Evolutionary conservation across 345 rosid species (phyloP), one percentile per base, ranked within the genome.

Genomic region (Mangifera indica): DNA sequence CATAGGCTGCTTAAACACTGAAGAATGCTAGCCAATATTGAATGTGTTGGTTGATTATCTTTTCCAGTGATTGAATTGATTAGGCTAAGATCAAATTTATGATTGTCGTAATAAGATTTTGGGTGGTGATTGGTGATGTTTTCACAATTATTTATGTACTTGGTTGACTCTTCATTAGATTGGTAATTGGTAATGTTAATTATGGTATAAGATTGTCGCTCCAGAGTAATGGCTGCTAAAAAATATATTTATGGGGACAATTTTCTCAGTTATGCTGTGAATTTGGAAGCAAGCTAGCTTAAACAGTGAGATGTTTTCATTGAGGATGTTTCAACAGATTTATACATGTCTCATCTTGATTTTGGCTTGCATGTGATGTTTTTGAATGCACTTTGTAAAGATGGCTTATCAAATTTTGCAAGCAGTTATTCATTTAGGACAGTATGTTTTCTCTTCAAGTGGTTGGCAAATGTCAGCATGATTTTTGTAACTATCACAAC

Each of bases 1-100:
- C 53, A 37, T 53, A 67, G 18, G 58, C 45, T 40, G 24, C 59
- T 66, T n/a, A 29, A 66, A 49, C 8, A 37, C 70, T n/a, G 60
- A 68, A 26, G 49, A 37, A 54, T 53, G 56, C 21, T 49, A 54
- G 34, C 32, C 29, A 7, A 34, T 54, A 9, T 49, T 49, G 21
- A 13, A 26, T 66, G 51, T 29, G 4, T 66, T 51, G 10, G 10
- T 3, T 52, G 60, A 65, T 67, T 13, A 14, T 29, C 42, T 15
- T 15, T 66, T 3, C 4, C 14, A 25, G 8, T 24, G 7, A 26
- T 20, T 56, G 71, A 66, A 29, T 66, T 45, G 52, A 2, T 56
- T 53, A 46, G 58, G 42, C 51, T 26, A n/a, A 46, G 32, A 34
- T 72, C 70, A 37, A 7, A 18, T 59, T 34, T 56, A 1, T 72